Evolutionary conservation across 768 basidiomycete species (phyloP), one percentile per base, ranked within the genome.

Genomic region (Piloderma croceum): DNA sequence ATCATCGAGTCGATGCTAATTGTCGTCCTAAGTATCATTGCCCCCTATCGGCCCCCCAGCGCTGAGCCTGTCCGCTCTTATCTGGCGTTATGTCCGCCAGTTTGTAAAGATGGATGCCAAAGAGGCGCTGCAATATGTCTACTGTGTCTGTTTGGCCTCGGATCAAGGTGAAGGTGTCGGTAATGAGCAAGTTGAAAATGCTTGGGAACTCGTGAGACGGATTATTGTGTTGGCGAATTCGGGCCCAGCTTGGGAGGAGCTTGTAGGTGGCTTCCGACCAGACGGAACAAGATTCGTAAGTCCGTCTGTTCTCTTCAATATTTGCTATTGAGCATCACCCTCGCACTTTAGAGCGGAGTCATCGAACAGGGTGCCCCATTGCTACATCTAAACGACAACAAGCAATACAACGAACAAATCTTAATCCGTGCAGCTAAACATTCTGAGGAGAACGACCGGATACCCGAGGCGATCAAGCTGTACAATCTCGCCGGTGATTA

Each of bases 401-500:
- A 73, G 20, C 74, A 83, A 36, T 92, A 85, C 67, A 81, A 91
- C 43, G 79, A 81, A 19, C 71, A 85, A 18, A 88, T 99, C 41
- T 83, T 97, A 36, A 67, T 83, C 44, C 77, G 78, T 5, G 90
- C 93, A 0, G 94, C 94, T 0, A 74, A 74, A 22, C 74, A 88
- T 47, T 84, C 86, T 2, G 81, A 90, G 54, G 76, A 84, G 39
- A 91, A 91, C 53, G 82, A 90, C 53, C 83, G 87, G 23, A 72
- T 88, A 27, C 73, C 83, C 2, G 91, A 97, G 58, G 91, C 92
- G 3, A 91, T 98, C 67, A 90, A 92, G 57, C 68, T 99, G 32
- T 97, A 91, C 67, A 93, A 97, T 63, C 79, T 97, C 25, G 93
- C 93, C 1, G 88, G 89, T 24, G 87, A 93, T 47, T 91, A 92